Evolutionary conservation across 345 rosid species (phyloP), one percentile per base, ranked within the genome.

Genomic region (Lepidium africanum): DNA sequence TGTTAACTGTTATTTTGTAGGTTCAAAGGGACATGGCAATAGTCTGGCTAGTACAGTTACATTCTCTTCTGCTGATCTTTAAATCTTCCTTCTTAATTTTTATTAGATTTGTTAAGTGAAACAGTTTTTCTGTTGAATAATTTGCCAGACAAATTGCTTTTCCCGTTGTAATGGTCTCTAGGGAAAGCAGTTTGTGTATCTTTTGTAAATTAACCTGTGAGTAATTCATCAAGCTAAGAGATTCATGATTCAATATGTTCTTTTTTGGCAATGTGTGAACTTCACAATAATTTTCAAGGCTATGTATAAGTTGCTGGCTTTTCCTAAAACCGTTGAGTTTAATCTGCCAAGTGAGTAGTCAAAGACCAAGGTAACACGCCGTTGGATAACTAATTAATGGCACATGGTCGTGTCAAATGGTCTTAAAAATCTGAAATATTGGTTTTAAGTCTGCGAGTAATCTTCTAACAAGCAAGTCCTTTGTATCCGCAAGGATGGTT

Each of bases 151-250:
- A 25, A 39, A 3, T 42, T 57, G 59, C 49, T 66, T 73, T 59
- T 12, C 16, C 56, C 6, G 33, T 59, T 66, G 62, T 66, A 73
- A 73, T 73, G 62, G 12, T 59, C 33, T 10, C 15, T 36, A 66
- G 61, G 67, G 62, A 66, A 42, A 73, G 67, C 62, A 66, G 55
- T 16, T 33, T 21, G 62, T 66, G 72, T 43, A 51, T 66, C 67
- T 15, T 43, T 42, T 73, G 77, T 73, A 73, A 59, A 73, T 53
- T 58, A 50, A 58, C 54, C 46, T 57, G 77, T 66, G 72, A 66
- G 66, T 73, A 73, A 66, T 73, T 73, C 55, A 58, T 73, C 39
- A 48, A 58, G 40, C 42, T 35, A 35, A 58, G 62, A 41, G 48
- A 49, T 38, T 40, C 16, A 38, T 63, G 10, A 64, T 57, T 48